Conservation (phyloP, 176 grass and related monocot species). For the Puccinellia tenuiflora region DNA sequence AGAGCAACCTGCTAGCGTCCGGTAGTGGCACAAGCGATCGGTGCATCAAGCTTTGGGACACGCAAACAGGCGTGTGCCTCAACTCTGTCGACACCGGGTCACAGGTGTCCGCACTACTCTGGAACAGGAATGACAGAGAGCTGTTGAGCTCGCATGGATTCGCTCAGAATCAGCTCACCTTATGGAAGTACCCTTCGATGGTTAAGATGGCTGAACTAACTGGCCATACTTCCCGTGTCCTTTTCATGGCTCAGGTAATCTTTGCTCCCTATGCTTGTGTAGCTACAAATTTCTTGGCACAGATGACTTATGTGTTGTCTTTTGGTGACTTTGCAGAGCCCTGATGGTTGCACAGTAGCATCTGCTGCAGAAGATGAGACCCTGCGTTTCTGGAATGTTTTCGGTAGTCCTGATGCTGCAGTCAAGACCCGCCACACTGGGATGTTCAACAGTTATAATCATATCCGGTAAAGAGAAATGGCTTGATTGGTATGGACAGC, state of each 20-base stretch:
- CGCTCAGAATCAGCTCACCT: background rate
- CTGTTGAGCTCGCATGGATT: background rate
- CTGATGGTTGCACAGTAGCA: background rate
- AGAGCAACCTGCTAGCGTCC: background rate
- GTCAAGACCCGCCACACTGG: background rate
- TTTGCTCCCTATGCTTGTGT: background rate
- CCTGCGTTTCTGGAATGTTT: background rate
- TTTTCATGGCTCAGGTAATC: background rate
- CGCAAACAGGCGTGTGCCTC: background rate
- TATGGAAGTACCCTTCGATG: background rate
- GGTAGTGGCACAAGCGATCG: background rate
- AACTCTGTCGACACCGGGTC: background rate
- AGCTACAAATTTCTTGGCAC: background rate
- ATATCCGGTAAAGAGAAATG: background rate
- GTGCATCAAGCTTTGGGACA: background rate
- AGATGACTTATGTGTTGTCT: background rate
- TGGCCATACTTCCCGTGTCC: background rate
- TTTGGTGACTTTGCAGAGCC: background rate
- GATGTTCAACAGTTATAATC: background rate
- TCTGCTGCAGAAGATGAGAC: background rate
- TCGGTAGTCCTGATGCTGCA: background rate
- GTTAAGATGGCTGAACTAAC: background rate
- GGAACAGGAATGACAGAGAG: background rate
- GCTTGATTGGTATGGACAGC: background rate
- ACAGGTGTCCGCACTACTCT: background rate